Base-by-base conservation (phyloP, 257 asterid species). In the Fraxinus excelsior region DNA sequence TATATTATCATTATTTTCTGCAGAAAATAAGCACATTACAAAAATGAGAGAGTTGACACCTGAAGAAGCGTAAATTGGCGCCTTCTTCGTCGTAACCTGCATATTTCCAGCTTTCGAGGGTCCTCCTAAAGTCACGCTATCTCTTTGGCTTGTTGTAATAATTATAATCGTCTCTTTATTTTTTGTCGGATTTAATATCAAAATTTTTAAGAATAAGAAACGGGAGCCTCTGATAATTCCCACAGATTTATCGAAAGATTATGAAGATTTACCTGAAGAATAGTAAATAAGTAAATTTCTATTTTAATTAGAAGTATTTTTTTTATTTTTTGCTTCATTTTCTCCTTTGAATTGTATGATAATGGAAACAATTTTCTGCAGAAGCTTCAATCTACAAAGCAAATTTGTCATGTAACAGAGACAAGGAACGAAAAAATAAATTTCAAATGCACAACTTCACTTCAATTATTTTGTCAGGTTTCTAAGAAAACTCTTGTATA, bases 401-500 rank as follows among this genome's bases (percentile, higher is more conserved):
- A 89, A 86, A 84, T 49, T 81, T 87, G 90, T 79, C 79, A 78
- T 56, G 78, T 82, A 85, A 84, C 86, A 82, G 70, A 79, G 85
- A 84, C 78, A 0, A 56, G 4, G 13, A 60, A 56, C 67, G 18
- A 1, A 21, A 23, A 51, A 37, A 56, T 10, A 5, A 70, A 68
- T 71, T 70, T 58, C 40, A 56, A 81, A 69, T 46, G 81, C 75
- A 74, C 75, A 72, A 74, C 88, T 71, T 56, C 65, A 42, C 51
- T 21, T 75, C 71, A 34, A 84, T 91, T 91, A 91, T 90, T 91
- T 72, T 79, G 76, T 76, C 70, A 79, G 29, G 5, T 32, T 73
- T 56, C 71, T 82, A 44, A 56, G 79, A 82, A 76, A 80, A 78
- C 88, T 77, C 85, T 84, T 72, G 86, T 88, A 78, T 91, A 87